These are phyloP conservation scores for Quercus cerris DNA, from an alignment of 306 rosid species.

Conservation along the genomic window DNA sequence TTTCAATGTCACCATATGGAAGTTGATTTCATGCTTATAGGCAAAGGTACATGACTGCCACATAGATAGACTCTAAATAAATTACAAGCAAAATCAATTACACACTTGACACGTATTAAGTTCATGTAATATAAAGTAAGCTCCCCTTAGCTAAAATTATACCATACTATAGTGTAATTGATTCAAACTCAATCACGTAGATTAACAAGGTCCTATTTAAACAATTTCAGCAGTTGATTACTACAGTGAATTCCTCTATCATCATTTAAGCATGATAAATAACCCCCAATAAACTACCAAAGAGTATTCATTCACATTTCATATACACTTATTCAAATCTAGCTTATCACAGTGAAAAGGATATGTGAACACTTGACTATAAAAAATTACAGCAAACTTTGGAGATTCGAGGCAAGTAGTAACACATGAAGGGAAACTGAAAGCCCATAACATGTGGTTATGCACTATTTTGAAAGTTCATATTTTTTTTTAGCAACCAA, in stretches of 20 bases:
- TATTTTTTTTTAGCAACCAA: too few relatives aligned
- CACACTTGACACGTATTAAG: background rate
- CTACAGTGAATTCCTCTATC: background rate
- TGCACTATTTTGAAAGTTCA: too few relatives aligned
- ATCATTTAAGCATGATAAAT: background rate
- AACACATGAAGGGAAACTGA: too few relatives aligned
- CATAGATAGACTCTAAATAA: conserved; percentile 8
- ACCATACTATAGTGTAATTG: background rate
- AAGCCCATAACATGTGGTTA: too few relatives aligned
- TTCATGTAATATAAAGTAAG: background rate
- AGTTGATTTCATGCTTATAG: conserved; percentile 5
- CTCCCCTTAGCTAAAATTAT: conserved; percentile 9
- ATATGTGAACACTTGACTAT: too few relatives aligned
- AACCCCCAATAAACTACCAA: background rate
- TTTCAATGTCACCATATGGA: conserved; percentile 21
- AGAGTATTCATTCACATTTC: background rate
- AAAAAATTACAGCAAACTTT: too few relatives aligned
- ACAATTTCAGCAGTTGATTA: background rate
- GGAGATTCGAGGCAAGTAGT: too few relatives aligned
- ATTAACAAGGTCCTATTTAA: background rate
- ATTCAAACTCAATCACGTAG: background rate
- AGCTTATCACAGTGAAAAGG: background rate
- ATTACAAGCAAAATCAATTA: background rate
- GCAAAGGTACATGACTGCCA: conserved; percentile 17
- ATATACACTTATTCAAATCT: background rate